Evolutionary conservation across 306 rosid genomes (phyloP), one percentile per base, ranked within the genome.

Genomic region (Castanopsis chinensis): DNA sequence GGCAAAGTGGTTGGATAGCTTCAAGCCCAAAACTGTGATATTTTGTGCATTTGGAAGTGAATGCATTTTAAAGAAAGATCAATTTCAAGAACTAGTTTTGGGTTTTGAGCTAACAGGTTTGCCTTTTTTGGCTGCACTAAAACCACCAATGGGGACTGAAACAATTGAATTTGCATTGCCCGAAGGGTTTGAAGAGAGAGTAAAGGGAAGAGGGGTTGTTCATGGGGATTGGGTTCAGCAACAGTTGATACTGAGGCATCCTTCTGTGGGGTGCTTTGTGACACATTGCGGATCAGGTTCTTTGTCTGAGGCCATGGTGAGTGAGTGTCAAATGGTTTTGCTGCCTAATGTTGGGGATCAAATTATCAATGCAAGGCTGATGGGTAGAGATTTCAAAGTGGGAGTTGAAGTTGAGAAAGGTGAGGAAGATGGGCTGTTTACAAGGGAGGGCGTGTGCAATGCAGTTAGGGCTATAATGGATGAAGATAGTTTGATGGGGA

Each of bases 231-330:
- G 98, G 98, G 79, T 93, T 71, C 91, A 89, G 13, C 95, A 91
- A 9, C 92, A 86, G 64, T 30, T 82, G 75, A 84, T 93, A 21
- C 71, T 91, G 82, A 84, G 76, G 67, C 95, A 90, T 82, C 88
- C 90, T 33, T 90, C 93, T 1, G 90, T 93, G 35, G 98, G 97
- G 37, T 91, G 94, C 84, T 91, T 91, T 73, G 91, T 93, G 18
- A 89, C 98, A 6, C 97, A 93, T 71, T 91, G 94, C 45, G 97
- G 98, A 21, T 80, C 93, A 1, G 94, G 97, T 19, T 89, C 98
- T 35, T 49, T 90, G 41, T 73, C 84, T 28, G 97, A 93, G 85
- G 93, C 86, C 5, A 41, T 88, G 82, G 72, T 86, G 73, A 89
- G 12, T 41, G 82, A 88, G 35, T 87, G 91, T 49, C 94, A 88